Conservation (phyloP, 768 basidiomycete genomes). For the Leccinum longicurvipes region DNA sequence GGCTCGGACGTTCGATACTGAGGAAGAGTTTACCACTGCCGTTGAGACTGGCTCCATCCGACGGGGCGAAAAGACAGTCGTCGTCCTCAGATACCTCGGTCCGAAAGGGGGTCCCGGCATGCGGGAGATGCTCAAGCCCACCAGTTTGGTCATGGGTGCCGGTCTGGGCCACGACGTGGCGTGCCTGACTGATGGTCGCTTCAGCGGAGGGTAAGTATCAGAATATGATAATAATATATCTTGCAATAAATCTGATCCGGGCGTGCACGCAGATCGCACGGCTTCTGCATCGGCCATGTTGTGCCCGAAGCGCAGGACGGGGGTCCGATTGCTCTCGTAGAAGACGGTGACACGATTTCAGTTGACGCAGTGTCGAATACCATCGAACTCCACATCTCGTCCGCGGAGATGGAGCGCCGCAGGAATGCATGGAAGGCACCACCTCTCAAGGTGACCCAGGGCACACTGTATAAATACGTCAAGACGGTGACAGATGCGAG, state of each 20-base stretch:
- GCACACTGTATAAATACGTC: constrained; percentile 86
- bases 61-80: constrained; percentile 95
- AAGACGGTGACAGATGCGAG: constrained; percentile 89
- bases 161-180: constrained; percentile 95
- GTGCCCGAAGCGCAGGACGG: constrained; percentile 95
- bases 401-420: constrained; percentile 75
- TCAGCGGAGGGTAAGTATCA: constrained; percentile 86
- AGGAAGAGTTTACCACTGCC: constrained; percentile 83
- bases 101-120: constrained; percentile 98
- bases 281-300: constrained; percentile 96
- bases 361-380: constrained; percentile 88
- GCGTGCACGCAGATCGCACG: constrained; percentile 68
- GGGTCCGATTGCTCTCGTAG: constrained; percentile 87
- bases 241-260: constrained; percentile 15
- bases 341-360: constrained; percentile 82
- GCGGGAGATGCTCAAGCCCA: constrained; percentile 99
- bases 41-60: constrained; percentile 87
- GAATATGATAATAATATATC: constrained; percentile 1
- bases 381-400: constrained; percentile 72
- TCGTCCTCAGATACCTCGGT: constrained; percentile 92
- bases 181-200: constrained; percentile 95
- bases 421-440: constrained; percentile 76
- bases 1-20: constrained; percentile 89
- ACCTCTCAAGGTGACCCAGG: constrained; percentile 77
- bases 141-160: constrained; percentile 97